Percentiles rank a stretch among this genome's conserved stretches.
phyloP scores from a whole-genome alignment of 2,329 filamentous ascomycete genomes.

The Aureobasidium sp. region DNA sequence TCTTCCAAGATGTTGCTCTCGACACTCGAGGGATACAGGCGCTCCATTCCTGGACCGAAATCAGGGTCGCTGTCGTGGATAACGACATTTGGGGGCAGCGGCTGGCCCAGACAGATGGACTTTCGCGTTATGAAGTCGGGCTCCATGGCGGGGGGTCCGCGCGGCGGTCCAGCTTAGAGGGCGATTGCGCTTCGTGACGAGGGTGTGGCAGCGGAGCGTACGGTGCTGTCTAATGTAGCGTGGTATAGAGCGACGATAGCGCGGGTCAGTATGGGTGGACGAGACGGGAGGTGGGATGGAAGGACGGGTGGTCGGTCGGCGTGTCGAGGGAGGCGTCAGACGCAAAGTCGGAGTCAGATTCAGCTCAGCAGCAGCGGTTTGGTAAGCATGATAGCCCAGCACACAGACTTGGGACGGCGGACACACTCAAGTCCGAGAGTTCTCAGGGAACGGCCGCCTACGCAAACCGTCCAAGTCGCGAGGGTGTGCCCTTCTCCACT shows the following conservation, averaged over 20 bases:
- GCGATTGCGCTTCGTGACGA: not conserved
- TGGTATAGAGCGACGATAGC: not conserved
- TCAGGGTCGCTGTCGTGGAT: conserved; percentile 35
- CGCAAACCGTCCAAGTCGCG: conserved; percentile 9
- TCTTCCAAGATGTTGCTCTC: conserved; percentile 55
- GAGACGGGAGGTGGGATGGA: not conserved
- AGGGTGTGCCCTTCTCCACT: conserved; percentile 12
- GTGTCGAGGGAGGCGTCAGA: not conserved
- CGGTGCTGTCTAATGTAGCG: not conserved
- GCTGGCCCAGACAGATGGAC: conserved; percentile 11
- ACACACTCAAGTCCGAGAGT: conserved; percentile 2
- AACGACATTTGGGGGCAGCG: conserved; percentile 19
- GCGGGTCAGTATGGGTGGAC: not conserved
- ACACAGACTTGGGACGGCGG: not conserved
- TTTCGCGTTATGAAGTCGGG: conserved; percentile 9
- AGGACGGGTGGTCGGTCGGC: not conserved
- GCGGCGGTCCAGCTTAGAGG: not conserved
- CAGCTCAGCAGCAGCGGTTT: not conserved
- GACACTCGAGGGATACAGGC: conserved; percentile 26
- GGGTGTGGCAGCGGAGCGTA: not conserved
- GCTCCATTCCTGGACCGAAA: conserved; percentile 31
- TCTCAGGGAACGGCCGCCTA: conserved; percentile 4
- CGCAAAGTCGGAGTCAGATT: not conserved
- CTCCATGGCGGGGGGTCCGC: not conserved
- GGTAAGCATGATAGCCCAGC: conserved; percentile 4